Evolutionary conservation across 345 rosid genomes (phyloP).

Genomic region (Eucalyptus cloeziana): DNA sequence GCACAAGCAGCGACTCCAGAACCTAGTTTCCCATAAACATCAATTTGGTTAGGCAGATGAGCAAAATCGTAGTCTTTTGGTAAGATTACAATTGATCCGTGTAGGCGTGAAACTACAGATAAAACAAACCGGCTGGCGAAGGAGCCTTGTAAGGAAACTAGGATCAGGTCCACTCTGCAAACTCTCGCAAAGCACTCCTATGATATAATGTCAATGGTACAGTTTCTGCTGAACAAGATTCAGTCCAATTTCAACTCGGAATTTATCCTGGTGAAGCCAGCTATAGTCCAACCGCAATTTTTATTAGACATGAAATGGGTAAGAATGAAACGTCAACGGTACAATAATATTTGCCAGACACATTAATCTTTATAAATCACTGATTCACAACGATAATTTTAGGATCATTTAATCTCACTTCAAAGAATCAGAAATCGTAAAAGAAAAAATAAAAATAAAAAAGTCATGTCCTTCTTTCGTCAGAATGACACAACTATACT

Average conservation of each 20-base stretch:
- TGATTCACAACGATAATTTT: neutral
- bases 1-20: neutral
- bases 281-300: neutral
- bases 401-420: neutral
- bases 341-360: rapidly evolving
- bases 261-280: neutral
- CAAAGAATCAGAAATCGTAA: neutral
- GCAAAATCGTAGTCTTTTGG: neutral
- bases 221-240: neutral
- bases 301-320: neutral
- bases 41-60: neutral
- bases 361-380: neutral
- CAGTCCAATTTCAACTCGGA: neutral
- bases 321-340: neutral
- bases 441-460: neutral
- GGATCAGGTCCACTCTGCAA: neutral
- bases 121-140: neutral
- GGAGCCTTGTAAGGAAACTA: neutral
- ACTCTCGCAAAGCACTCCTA: neutral
- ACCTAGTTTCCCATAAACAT: neutral
- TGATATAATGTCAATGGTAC: neutral
- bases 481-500: neutral
- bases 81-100: neutral
- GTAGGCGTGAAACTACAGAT: neutral
- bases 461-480: neutral